A percentile compares a stretch with the other conserved stretches of the same genome.
Evolutionary conservation across 2,329 filamentous ascomycete species (phyloP).

Genomic region (Fusarium bulbicola): DNA sequence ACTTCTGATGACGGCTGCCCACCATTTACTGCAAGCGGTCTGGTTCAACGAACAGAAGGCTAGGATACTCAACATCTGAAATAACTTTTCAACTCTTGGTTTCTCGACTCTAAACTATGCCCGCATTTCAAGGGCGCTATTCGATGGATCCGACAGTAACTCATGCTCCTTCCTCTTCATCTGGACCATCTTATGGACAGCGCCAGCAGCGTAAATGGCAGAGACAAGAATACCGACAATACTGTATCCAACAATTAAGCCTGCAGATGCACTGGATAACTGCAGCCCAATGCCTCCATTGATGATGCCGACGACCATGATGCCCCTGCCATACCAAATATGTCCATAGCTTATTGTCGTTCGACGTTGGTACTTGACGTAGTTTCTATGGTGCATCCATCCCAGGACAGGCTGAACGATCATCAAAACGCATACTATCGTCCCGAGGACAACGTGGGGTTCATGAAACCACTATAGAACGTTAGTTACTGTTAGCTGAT

Average conservation of each 20-base stretch:
- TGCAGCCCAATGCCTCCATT: not conserved
- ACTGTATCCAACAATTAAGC: not conserved
- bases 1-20: not conserved
- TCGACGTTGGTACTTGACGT: not conserved
- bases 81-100: not conserved
- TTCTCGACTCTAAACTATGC: not conserved
- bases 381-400: not conserved
- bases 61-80: not conserved
- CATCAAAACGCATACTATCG: not conserved
- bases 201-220: not conserved
- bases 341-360: not conserved
- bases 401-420: not conserved
- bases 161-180: not conserved
- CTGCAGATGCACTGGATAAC: not conserved
- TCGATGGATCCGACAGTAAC: not conserved
- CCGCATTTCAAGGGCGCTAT: not conserved
- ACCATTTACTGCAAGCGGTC: rapidly evolving
- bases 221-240: not conserved
- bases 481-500: not conserved
- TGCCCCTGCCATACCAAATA: not conserved
- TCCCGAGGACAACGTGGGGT: not conserved
- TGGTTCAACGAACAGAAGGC: not conserved
- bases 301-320: slow-evolving; percentile 2
- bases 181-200: not conserved
- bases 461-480: not conserved